A percentile compares a stretch with the other conserved stretches of the same genome.
Evolutionary conservation across 441 rosid species (phyloP).

Genomic region (Brassica hybrid): DNA sequence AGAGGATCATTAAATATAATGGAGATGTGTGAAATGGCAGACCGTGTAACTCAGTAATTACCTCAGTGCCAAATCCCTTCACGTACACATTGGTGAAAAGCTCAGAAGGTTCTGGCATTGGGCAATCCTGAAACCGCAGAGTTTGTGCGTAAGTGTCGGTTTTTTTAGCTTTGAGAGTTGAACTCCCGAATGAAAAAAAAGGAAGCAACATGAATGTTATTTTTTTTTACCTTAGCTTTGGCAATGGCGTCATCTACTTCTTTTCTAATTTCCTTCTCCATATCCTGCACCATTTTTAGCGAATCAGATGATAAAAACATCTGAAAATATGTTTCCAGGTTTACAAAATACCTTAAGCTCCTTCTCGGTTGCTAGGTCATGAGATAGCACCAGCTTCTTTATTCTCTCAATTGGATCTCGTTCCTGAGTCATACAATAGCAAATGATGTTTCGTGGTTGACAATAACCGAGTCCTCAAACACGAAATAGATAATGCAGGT

Average conservation of each 20-base stretch:
- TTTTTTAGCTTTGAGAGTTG: neutral
- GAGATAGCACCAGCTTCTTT: slow-evolving; percentile 72
- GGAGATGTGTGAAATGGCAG: neutral
- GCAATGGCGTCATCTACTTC: slow-evolving; percentile 93
- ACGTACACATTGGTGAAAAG: slow-evolving; percentile 79
- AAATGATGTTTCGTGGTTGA: slow-evolving; percentile 1
- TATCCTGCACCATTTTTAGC: slow-evolving; percentile 57
- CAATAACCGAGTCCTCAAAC: neutral
- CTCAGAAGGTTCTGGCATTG: slow-evolving; percentile 88
- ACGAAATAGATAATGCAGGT: neutral
- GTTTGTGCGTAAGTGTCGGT: neutral
- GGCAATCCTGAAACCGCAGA: slow-evolving; percentile 68
- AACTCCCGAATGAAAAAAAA: neutral
- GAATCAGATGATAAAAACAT: slow-evolving; percentile 3
- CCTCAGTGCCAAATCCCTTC: slow-evolving; percentile 83
- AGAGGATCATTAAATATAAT: neutral
- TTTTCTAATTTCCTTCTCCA: slow-evolving; percentile 88
- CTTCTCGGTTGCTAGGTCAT: slow-evolving; percentile 92
- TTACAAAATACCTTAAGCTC: slow-evolving; percentile 79
- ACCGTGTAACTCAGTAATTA: slow-evolving; percentile 39
- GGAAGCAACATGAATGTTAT: neutral
- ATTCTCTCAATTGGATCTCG: slow-evolving; percentile 94
- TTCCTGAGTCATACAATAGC: slow-evolving; percentile 54
- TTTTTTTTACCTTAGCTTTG: slow-evolving; percentile 74
- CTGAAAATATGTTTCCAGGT: neutral